Evolutionary conservation across 805 yeast genomes (phyloP).

Genomic region (Alloascoidea hylecoeti): DNA sequence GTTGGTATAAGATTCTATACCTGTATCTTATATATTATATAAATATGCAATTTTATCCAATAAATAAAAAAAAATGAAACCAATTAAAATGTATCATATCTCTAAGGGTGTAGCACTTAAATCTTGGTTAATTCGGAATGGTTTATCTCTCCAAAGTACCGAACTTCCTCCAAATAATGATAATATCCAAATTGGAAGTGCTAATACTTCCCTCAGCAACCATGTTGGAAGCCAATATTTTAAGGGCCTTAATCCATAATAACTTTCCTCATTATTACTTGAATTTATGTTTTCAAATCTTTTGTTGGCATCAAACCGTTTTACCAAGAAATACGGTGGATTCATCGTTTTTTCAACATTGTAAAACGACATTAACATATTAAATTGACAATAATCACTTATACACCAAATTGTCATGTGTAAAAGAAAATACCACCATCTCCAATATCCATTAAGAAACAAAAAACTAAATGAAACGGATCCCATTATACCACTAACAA

Average conservation of each 20-base stretch:
- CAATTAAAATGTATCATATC: too few species aligned
- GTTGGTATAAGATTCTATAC: too few species aligned
- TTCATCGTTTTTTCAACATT: slow-evolving; percentile 13
- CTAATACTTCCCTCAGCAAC: slow-evolving; percentile 57
- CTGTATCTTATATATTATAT: too few species aligned
- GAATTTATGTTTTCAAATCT: slow-evolving; percentile 3
- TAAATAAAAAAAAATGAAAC: too few species aligned
- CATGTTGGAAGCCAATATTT: slow-evolving; percentile 33
- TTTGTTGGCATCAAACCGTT: background rate
- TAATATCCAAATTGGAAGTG: slow-evolving; percentile 70
- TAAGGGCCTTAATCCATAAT: slow-evolving; percentile 3
- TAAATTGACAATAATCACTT: slow-evolving; percentile 49
- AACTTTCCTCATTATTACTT: too few species aligned
- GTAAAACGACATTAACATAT: slow-evolving; percentile 19
- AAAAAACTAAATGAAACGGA: slow-evolving; percentile 39
- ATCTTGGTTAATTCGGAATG: slow-evolving; percentile 60
- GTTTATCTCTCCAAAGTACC: slow-evolving; percentile 69
- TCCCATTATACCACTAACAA: slow-evolving; percentile 56
- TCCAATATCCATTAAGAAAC: slow-evolving; percentile 20
- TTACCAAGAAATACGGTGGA: slow-evolving; percentile 1
- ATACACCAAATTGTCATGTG: slow-evolving; percentile 52
- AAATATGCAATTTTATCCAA: too few species aligned
- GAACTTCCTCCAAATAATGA: slow-evolving; percentile 63
- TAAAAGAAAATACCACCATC: slow-evolving; percentile 23
- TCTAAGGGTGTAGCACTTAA: too few species aligned